Evolutionary conservation across 1,139 yeast species (phyloP).

Genomic region (Entelexis sorbosivorans): DNA sequence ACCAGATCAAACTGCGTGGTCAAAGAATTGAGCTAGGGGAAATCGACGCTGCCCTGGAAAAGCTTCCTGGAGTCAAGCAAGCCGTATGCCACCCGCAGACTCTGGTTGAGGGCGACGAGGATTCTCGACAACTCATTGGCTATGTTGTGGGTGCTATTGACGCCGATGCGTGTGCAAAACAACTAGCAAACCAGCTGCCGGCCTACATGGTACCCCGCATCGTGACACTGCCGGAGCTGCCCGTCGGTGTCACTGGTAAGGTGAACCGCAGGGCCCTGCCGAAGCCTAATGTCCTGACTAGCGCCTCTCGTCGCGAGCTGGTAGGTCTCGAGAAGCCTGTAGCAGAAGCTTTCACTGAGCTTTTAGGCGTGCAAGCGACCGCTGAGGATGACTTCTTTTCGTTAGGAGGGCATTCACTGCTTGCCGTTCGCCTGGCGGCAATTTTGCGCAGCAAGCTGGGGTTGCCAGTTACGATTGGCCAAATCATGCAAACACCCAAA

Average conservation of each 20-base stretch:
- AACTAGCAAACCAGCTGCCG: conserved; percentile 4
- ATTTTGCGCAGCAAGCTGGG: conserved; percentile 6
- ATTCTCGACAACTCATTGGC: conserved; percentile 17
- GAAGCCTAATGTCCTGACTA: neutral
- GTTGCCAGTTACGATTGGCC: conserved; percentile 18
- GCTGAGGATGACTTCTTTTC: conserved; percentile 19
- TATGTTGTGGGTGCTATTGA: conserved; percentile 9
- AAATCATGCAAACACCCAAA: conserved; percentile 15
- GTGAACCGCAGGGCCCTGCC: conserved; percentile 14
- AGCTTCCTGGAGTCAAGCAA: conserved; percentile 10
- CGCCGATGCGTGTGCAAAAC: neutral
- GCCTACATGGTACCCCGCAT: conserved; percentile 16
- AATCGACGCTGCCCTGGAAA: conserved; percentile 21
- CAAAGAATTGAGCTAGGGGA: conserved; percentile 28
- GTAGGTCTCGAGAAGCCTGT: conserved; percentile 9
- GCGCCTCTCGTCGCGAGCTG: neutral
- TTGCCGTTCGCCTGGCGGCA: conserved; percentile 15
- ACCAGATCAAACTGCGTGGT: conserved; percentile 27
- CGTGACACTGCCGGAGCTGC: conserved; percentile 5
- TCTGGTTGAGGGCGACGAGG: conserved; percentile 6
- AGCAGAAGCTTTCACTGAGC: conserved; percentile 9
- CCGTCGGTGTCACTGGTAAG: conserved; percentile 13
- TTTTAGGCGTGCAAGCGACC: conserved; percentile 3
- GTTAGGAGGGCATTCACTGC: conserved; percentile 17
- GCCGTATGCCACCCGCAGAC: conserved; percentile 14